These are phyloP conservation scores for Adansonia rubrostipa DNA, from an alignment of 441 rosid genomes.

Conservation along the genomic window DNA sequence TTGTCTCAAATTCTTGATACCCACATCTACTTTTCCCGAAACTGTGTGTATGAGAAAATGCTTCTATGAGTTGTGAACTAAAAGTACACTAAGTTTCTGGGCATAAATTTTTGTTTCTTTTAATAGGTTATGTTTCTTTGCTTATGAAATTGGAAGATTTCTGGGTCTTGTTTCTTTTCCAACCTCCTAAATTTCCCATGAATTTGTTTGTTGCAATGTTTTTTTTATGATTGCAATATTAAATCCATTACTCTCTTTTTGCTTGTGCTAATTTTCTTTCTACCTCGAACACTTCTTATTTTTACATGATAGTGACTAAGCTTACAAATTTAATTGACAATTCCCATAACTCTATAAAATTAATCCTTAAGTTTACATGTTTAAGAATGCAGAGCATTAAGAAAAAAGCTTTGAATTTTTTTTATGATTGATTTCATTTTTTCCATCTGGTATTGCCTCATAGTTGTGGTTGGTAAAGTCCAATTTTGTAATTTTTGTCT, in stretches of 20 bases:
- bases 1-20: neutral
- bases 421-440: neutral
- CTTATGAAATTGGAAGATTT: neutral
- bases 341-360: neutral
- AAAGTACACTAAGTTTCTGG: neutral
- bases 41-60: slow-evolving; percentile 26
- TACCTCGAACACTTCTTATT: neutral
- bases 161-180: neutral
- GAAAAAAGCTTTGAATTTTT: neutral
- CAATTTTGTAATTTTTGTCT: neutral
- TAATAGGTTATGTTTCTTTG: neutral
- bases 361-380: neutral
- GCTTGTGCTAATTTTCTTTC: neutral
- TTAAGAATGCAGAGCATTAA: neutral
- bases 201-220: neutral
- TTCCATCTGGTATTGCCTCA: neutral
- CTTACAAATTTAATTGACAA: neutral
- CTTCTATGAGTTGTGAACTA: slow-evolving; percentile 2
- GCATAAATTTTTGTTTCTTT: neutral
- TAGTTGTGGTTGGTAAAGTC: neutral
- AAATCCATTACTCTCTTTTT: neutral
- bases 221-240: neutral
- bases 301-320: neutral
- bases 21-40: neutral
- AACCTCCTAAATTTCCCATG: neutral